Percentiles rank a stretch among this genome's conserved stretches.
phyloP scores from a whole-genome alignment of 768 basidiomycete genomes.

The Boletus tylopilopsis region DNA sequence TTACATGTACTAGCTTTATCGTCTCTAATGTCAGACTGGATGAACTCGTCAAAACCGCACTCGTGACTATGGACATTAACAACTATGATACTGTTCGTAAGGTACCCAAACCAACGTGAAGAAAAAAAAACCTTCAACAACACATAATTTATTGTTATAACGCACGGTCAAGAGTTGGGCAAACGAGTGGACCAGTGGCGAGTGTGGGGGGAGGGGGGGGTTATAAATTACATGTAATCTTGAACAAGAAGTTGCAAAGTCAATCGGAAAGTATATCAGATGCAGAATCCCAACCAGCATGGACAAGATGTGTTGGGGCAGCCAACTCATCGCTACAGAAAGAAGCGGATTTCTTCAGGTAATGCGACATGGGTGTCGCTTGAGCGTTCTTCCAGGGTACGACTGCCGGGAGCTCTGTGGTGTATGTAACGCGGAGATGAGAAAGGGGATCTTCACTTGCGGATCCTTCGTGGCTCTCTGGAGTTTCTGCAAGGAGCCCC shows the following conservation, averaged over 20 bases:
- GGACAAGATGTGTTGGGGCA: conserved; percentile 48
- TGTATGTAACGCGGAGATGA: conserved; percentile 37
- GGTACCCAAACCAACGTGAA: conserved; percentile 16
- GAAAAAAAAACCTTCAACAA: conserved; percentile 10
- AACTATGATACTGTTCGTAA: conserved; percentile 26
- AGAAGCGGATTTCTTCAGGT: conserved; percentile 38
- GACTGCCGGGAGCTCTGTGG: conserved; percentile 30
- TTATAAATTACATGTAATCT: conserved; percentile 26
- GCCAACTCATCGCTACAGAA: conserved; percentile 37
- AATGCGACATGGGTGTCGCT: conserved; percentile 34
- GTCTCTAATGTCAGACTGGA: conserved; percentile 14
- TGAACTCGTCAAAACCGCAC: conserved; percentile 11
- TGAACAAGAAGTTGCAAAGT: conserved; percentile 11
- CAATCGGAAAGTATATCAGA: conserved; percentile 39
- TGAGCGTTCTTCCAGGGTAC: conserved; percentile 34
- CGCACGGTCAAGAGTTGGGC: conserved; percentile 10
- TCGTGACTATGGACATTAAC: conserved; percentile 30
- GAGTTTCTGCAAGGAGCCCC: conserved; percentile 32
- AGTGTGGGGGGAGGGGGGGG: background rate
- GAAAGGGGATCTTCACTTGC: conserved; percentile 31
- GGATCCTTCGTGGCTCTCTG: conserved; percentile 27
- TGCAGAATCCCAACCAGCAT: conserved; percentile 56
- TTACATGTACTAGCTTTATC: conserved; percentile 21
- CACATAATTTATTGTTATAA: conserved; percentile 28
- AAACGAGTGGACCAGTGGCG: conserved; percentile 18